Base-by-base conservation (phyloP, 208 protist genomes). In the Acanthamoeba royreba region DNA sequence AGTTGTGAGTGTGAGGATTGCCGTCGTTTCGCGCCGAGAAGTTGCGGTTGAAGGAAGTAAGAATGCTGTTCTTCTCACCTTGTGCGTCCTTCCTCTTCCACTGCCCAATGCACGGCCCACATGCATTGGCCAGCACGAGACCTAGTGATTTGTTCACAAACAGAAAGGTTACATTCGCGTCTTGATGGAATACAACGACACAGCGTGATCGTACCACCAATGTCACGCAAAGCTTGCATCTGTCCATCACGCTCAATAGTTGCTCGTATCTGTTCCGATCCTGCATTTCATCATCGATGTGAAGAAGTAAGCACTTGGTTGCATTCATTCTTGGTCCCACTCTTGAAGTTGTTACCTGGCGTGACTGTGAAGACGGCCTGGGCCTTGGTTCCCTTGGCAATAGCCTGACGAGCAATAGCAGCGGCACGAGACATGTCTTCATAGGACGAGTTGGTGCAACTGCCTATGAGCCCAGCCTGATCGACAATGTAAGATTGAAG, bases 41-140 rank as follows among this genome's bases (percentile, higher is more conserved):
- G 94, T 98, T 98, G 74, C 98, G 95, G 94, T 98, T 98, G 96
- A 96, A 98, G 4, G 97, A 98, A 31, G 97, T 98, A 22, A 98
- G 94, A 66, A 98, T 98, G 25, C 95, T 96, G 96, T 98, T 98
- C 35, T 72, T 69, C 66, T 97, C 92, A 55, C 96, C 97, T 35
- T 96, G 93, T 8, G 97, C 63, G 83, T 97, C 96, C 17, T 69
- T 92, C 81, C 98, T 94, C 58, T 98, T 97, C 98, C 98, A 98
- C 94, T 98, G 97, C 38, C 97, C 97, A 77, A 98, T 98, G 91
- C 97, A 98, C 43, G 97, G 97, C 28, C 97, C 97, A 88, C 97
- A 98, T 19, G 98, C 98, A 88, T 98, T 98, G 7, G 97, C 97
- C 2, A 98, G 92, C 7, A 98, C 97, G 13, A 61, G 11, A n/a